Conservation (phyloP, 202 grass and related monocot species). For the Bolboschoenoplectus hybrid region DNA sequence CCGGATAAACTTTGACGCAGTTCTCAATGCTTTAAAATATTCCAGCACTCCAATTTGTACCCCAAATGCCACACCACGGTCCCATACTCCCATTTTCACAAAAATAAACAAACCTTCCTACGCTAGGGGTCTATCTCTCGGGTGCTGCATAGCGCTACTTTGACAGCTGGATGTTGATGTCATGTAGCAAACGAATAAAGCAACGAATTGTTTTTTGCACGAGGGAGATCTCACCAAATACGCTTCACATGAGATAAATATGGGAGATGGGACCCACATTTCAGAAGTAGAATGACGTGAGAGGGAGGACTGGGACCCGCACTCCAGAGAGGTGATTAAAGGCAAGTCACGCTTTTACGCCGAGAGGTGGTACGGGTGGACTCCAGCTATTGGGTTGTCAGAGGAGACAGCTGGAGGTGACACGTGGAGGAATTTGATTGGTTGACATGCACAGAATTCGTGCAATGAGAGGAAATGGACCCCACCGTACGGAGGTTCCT, state of each 20-base stretch:
- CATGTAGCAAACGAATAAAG: slow-evolving; percentile 1
- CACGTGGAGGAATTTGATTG: neutral
- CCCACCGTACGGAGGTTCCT: slow-evolving; percentile 1
- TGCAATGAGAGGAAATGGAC: neutral
- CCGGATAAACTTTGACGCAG: neutral
- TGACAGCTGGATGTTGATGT: slow-evolving; percentile 33
- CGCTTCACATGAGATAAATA: neutral
- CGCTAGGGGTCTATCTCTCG: neutral
- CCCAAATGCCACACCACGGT: neutral
- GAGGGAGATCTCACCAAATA: neutral
- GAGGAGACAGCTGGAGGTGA: slow-evolving; percentile 29
- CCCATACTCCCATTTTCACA: neutral
- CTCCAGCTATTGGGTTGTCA: slow-evolving; percentile 25
- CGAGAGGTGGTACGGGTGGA: slow-evolving; percentile 12
- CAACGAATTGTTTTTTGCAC: neutral
- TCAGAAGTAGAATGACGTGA: slow-evolving; percentile 8
- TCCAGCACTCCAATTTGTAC: neutral
- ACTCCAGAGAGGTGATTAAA: slow-evolving; percentile 5
- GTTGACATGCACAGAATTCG: slow-evolving; percentile 6
- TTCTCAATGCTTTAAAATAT: neutral
- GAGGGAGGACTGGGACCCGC: neutral
- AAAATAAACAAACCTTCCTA: slow-evolving; percentile 4
- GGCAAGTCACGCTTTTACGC: slow-evolving; percentile 29
- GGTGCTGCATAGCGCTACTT: neutral
- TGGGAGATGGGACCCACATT: neutral